Evolutionary conservation across 2,329 filamentous ascomycete genomes (phyloP), one percentile per base, ranked within the genome.

Genomic region (Ceratocystis destructans): DNA sequence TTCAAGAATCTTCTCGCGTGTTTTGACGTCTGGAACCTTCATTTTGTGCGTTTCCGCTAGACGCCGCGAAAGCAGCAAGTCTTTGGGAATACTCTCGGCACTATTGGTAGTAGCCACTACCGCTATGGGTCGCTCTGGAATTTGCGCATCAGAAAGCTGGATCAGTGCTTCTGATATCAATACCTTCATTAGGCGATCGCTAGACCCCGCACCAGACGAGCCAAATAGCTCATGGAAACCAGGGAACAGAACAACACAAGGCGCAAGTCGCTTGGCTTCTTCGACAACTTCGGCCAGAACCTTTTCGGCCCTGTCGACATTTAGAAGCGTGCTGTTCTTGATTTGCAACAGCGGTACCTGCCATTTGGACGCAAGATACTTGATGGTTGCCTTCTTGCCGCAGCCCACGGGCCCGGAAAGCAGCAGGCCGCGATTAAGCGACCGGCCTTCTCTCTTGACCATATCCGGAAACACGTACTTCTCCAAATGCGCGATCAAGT

Each of bases 51-150:
- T 92, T 68, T 85, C 86, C 70, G 90, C 88, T 73, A 96, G 96
- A 64, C 87, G 81, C 8, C 88, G 92, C 65, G 83, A 86, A 74
- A 86, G 82, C 71, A 87, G 82, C 41, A 95, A 77, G 0, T 86
- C 86, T 0, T 91, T 87, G 72, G 97, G 90, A 45, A 99, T 79
- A 70, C 87, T 90, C 72, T 96, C 90, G 0, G 91, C 88, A 45
- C 88, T 82, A 73, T 96, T 96, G 0, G 93, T 96, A 2, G 94
- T 94, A 0, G 92, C 94, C 63, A 97, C 82, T 15, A 96, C 89
- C 41, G 97, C 87, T 7, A 97, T 89, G 1, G 88, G 87, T 25
- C 62, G 64, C 8, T 66, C 62, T 6, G 64, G 64, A 12, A 62
- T 41, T 46, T 66, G 68, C 7, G 20, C 53, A n/a, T 64, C 61